A percentile compares a stretch with the other conserved stretches of the same genome.
Conservation (phyloP, 176 grass and related monocot genomes). For the Saccharum spontaneum region DNA sequence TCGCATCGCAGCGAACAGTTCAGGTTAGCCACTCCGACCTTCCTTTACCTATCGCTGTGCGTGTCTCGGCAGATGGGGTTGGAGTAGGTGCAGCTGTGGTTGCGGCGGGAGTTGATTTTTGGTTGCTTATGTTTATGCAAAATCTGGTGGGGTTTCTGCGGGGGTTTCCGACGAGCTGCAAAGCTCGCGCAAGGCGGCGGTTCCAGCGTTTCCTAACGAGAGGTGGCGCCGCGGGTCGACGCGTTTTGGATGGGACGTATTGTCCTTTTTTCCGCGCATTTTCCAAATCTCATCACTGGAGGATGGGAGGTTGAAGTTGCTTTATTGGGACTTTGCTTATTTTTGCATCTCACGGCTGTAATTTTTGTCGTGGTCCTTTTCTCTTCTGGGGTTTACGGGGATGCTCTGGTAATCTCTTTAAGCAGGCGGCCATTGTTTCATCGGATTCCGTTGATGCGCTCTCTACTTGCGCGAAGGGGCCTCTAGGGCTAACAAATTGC, state of each 20-base stretch:
- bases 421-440: not conserved
- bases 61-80: not conserved
- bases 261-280: not conserved
- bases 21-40: conserved; percentile 1
- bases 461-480: not conserved
- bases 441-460: conserved; percentile 13
- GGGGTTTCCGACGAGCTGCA: not conserved
- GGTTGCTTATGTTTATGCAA: not conserved
- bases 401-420: not conserved
- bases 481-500: not conserved
- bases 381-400: not conserved
- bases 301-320: not conserved
- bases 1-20: not conserved
- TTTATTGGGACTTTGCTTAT: not conserved
- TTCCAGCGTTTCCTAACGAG: conserved; percentile 16
- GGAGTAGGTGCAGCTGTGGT: not conserved
- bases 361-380: not conserved
- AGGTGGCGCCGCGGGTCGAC: not conserved
- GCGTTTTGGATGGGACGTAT: not conserved
- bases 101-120: not conserved
- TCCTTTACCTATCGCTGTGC: not conserved
- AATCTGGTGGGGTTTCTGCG: not conserved
- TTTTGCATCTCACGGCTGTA: not conserved
- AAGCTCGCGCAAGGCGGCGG: not conserved
- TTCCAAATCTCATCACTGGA: not conserved